Evolutionary conservation across 2,329 filamentous ascomycete genomes (phyloP).

Genomic region (Myriosclerotinia curreyana): DNA sequence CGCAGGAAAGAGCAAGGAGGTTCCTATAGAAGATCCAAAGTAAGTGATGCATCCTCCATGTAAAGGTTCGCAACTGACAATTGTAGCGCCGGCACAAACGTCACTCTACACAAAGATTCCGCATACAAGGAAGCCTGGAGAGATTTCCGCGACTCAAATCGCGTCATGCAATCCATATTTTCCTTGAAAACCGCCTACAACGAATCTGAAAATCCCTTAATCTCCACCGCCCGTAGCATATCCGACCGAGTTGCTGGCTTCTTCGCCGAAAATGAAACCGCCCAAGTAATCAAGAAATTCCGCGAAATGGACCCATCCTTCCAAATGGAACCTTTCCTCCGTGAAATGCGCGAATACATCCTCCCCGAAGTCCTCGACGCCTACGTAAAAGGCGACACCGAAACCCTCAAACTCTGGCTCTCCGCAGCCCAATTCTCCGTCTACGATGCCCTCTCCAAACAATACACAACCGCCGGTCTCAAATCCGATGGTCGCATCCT

Average conservation of each 20-base stretch:
- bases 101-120: constrained; percentile 94
- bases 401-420: constrained; percentile 90
- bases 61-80: constrained; percentile 33
- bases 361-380: constrained; percentile 95
- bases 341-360: constrained; percentile 96
- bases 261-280: constrained; percentile 98
- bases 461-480: constrained; percentile 89
- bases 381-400: constrained; percentile 93
- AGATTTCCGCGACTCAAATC: constrained; percentile 87
- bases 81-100: constrained; percentile 83
- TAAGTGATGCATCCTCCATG: constrained; percentile 49
- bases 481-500: constrained; percentile 94
- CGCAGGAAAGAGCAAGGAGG: constrained; percentile 50
- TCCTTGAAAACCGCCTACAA: constrained; percentile 83
- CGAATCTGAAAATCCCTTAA: constrained; percentile 94
- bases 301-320: constrained; percentile 92
- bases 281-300: constrained; percentile 97
- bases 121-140: constrained; percentile 99
- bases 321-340: constrained; percentile 90
- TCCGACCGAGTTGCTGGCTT: constrained; percentile 91
- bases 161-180: constrained; percentile 84
- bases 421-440: constrained; percentile 95
- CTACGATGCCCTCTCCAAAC: constrained; percentile 93
- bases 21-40: constrained; percentile 81
- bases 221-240: constrained; percentile 85